Base-by-base conservation (phyloP, 768 basidiomycete genomes). In the Tephrocybe sp. region DNA sequence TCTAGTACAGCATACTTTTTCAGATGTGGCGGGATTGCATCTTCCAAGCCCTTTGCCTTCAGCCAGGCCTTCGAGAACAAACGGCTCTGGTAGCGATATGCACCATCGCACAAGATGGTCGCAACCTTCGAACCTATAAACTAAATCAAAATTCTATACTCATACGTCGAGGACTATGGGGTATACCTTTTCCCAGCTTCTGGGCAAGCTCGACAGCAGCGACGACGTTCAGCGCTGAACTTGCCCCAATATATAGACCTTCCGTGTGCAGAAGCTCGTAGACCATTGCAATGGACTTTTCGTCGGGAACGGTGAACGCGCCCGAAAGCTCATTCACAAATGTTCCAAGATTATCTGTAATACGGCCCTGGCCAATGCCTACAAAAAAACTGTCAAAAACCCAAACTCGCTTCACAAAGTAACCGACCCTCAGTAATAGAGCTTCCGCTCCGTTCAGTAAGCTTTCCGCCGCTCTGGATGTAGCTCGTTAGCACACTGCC, bases 361-460 rank as follows among this genome's bases (percentile, higher is more conserved):
- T 78, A 53, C 97, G 87, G 12, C 97, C 97, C 68, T 98, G 97
- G 45, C 97, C 97, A 61, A 99, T 98, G 30, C 94, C 93, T 97
- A 51, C 9, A 13, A 27, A 16, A 15, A 25, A 34, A 21, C 40
- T 15, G 12, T 21, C n/a, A 37, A 24, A 15, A 8, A 30, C 8
- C 13, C 5, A 34, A 44, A 49, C 15, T 12, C 32, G 7, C 18
- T 16, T 16, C 31, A 9, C 35, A 55, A 38, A 40, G 24, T 47
- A 16, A 55, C 67, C 22, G 43, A 89, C 93, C 93, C 80, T 96
- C 92, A 0, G 93, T 94, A 59, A 96, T 92, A 3, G 89, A 92
- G 55, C 89, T 84, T n/a, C 93, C 93, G 24, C 68, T 71, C 52
- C 94, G 73, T 60, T 96, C 93, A 15, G 70, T 66, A 44, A 92